phyloP scores from a whole-genome alignment of 805 yeast species.

The Yamadazyma scolyti region DNA sequence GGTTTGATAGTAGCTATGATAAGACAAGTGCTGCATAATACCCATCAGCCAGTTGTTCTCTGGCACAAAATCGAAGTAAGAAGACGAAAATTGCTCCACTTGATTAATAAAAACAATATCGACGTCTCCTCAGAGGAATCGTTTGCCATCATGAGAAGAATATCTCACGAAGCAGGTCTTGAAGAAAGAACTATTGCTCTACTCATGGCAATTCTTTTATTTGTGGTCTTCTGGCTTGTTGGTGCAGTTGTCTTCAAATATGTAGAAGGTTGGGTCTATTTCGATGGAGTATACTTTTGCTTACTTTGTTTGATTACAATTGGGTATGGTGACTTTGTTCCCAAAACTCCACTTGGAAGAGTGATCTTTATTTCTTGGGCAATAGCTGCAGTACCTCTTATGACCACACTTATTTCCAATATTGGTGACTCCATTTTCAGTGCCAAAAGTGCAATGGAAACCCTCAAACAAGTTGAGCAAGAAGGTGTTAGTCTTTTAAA shows the following conservation, averaged over 20 bases:
- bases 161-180: conserved; percentile 40
- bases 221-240: conserved; percentile 61
- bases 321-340: conserved; percentile 80
- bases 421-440: conserved; percentile 59
- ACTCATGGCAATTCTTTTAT: conserved; percentile 36
- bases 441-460: conserved; percentile 5
- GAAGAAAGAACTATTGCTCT: conserved; percentile 40
- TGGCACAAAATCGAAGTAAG: conserved; percentile 61
- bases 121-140: conserved; percentile 40
- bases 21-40: conserved; percentile 57
- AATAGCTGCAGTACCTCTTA: conserved; percentile 75
- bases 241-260: conserved; percentile 66
- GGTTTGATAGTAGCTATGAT: conserved; percentile 74
- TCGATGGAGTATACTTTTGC: conserved; percentile 70
- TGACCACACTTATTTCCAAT: conserved; percentile 75
- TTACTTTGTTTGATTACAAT: conserved; percentile 73
- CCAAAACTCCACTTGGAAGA: conserved; percentile 60
- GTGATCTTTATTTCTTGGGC: conserved; percentile 80
- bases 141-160: conserved; percentile 53
- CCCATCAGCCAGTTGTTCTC: conserved; percentile 58
- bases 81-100: conserved; percentile 31
- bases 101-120: conserved; percentile 11
- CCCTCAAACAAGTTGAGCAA: too few relatives aligned
- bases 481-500: too few relatives aligned
- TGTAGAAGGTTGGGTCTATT: conserved; percentile 70